Evolutionary conservation across 768 basidiomycete genomes (phyloP).

Genomic region (Lactarius hengduanensis): DNA sequence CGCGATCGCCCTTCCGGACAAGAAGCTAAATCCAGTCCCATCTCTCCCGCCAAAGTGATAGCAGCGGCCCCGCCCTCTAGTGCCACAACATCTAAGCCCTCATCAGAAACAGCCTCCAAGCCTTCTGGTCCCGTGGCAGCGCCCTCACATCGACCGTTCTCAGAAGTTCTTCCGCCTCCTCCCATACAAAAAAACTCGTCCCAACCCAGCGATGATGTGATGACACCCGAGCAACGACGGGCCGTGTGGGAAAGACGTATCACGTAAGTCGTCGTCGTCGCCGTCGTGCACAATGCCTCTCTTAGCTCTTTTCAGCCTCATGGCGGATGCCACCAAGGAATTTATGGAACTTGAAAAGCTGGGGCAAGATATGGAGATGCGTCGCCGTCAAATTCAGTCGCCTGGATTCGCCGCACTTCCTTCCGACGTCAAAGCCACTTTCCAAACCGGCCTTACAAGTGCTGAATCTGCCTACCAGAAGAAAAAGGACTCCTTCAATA

Average conservation of each 20-base stretch:
- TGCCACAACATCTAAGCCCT: background rate
- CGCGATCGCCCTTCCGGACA: constrained; percentile 1
- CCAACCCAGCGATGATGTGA: constrained; percentile 21
- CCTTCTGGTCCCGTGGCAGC: background rate
- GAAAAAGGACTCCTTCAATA: constrained; percentile 39
- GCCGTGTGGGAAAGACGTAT: constrained; percentile 43
- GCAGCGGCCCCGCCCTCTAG: background rate
- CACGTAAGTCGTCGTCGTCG: constrained; percentile 35
- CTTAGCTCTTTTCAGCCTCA: constrained; percentile 33
- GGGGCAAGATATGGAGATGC: constrained; percentile 28
- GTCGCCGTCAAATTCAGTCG: constrained; percentile 32
- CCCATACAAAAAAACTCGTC: background rate
- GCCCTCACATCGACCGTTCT: background rate
- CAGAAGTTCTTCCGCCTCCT: constrained; percentile 18
- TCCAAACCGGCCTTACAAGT: constrained; percentile 31
- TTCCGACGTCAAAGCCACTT: constrained; percentile 30
- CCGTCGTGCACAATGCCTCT: background rate
- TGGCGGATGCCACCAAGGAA: constrained; percentile 33
- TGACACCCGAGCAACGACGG: constrained; percentile 40
- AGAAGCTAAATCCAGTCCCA: background rate
- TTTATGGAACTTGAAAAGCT: constrained; percentile 22
- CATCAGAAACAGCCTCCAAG: background rate
- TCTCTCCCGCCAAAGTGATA: background rate
- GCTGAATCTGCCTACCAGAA: constrained; percentile 32
- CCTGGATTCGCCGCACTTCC: constrained; percentile 31